phyloP scores from a whole-genome alignment of 208 protist genomes.

The Crithidia bombi region DNA sequence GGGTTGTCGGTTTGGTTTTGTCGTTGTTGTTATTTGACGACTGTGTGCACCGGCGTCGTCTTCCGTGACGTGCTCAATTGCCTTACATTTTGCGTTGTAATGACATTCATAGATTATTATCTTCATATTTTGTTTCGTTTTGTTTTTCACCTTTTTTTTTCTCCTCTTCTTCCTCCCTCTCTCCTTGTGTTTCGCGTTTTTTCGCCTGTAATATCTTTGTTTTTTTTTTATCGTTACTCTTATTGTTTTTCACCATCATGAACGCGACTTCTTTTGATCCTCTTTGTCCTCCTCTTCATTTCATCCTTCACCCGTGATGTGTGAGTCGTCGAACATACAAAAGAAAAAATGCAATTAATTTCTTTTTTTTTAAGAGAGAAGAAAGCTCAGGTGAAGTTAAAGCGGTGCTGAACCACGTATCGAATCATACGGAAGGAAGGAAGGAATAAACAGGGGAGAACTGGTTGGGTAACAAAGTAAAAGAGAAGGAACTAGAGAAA shows the following conservation, averaged over 20 bases:
- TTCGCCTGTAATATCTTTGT: not conserved
- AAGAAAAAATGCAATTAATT: not conserved
- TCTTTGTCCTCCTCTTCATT: constrained; percentile 3
- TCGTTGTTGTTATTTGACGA: no score
- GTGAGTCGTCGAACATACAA: no score
- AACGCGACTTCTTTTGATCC: no score
- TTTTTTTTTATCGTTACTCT: no score
- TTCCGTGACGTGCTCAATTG: not conserved
- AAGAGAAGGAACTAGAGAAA: no score
- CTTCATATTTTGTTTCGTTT: not conserved
- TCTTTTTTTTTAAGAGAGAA: constrained; percentile 23
- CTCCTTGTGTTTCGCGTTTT: not conserved
- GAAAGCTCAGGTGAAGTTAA: not conserved
- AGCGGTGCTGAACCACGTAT: no score
- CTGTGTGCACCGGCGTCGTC: no score
- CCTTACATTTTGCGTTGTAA: not conserved
- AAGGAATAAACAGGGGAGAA: not conserved
- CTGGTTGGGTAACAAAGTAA: not conserved
- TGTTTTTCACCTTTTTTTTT: not conserved
- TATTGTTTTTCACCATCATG: no score
- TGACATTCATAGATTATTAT: no score
- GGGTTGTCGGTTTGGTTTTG: no score
- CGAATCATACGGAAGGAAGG: no score
- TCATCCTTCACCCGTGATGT: constrained; percentile 9
- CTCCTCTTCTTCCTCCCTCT: no score